Evolutionary conservation across 1,284 basidiomycete genomes (phyloP).

Genomic region (Mycosarcoma mackinlayi): DNA sequence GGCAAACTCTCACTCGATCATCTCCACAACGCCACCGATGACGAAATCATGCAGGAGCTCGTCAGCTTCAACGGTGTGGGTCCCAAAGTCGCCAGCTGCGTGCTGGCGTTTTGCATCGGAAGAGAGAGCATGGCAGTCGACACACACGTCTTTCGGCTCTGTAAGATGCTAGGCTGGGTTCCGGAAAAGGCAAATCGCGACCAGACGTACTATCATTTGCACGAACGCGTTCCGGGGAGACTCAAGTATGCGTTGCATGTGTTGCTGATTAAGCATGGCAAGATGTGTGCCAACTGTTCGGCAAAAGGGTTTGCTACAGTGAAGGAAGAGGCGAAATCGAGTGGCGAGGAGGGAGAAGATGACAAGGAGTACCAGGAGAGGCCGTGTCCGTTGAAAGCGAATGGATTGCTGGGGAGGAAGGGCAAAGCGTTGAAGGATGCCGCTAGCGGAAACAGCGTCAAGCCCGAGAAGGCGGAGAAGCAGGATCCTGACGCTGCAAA

Average conservation of each 20-base stretch:
- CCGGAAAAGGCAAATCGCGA: conserved; percentile 75
- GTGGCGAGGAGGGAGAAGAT: conserved; percentile 10
- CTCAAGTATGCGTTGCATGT: conserved; percentile 80
- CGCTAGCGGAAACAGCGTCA: not conserved
- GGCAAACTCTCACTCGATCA: conserved; percentile 69
- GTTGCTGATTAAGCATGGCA: conserved; percentile 76
- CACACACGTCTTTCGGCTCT: conserved; percentile 75
- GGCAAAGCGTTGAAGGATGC: conserved; percentile 48
- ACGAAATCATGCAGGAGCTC: conserved; percentile 75
- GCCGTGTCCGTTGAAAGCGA: conserved; percentile 44
- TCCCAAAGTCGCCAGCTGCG: conserved; percentile 82
- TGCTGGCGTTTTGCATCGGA: conserved; percentile 80
- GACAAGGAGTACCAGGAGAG: conserved; percentile 7
- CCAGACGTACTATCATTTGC: conserved; percentile 78
- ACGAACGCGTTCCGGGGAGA: conserved; percentile 74
- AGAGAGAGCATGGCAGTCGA: conserved; percentile 81
- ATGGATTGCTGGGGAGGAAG: conserved; percentile 42
- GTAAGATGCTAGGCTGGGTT: conserved; percentile 77
- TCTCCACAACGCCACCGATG: conserved; percentile 71
- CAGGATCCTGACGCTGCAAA: not conserved
- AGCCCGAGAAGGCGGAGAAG: not conserved
- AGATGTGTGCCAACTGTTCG: conserved; percentile 65
- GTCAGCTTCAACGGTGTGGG: conserved; percentile 74
- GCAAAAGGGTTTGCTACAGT: conserved; percentile 66
- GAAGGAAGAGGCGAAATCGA: conserved; percentile 59